A percentile compares a stretch with the other conserved stretches of the same genome.
phyloP scores from a whole-genome alignment of 148 eudicot species.

The Camellia japonica region DNA sequence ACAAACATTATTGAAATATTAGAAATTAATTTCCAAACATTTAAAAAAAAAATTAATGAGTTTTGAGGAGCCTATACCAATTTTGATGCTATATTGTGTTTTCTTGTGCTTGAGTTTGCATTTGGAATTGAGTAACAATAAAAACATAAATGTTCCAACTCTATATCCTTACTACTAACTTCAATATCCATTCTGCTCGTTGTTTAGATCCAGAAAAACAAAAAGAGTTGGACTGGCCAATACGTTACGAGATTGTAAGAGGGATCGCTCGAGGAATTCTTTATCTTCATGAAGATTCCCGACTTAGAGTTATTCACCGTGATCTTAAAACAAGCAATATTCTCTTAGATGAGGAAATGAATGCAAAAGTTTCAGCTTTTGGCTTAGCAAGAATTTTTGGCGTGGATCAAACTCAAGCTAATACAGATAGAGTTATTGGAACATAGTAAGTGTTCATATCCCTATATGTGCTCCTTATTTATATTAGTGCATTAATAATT shows the following conservation, averaged over 20 bases:
- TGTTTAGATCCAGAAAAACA: slow-evolving; percentile 24
- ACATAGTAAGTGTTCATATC: slow-evolving; percentile 30
- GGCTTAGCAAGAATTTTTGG: slow-evolving; percentile 41
- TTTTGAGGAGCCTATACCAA: too few species aligned
- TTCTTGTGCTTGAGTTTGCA: too few species aligned
- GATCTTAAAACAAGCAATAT: slow-evolving; percentile 42
- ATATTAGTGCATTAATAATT: not conserved
- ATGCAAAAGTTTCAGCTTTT: slow-evolving; percentile 43
- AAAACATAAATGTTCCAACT: too few species aligned
- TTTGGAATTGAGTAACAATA: too few species aligned
- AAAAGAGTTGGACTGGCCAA: slow-evolving; percentile 30
- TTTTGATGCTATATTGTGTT: too few species aligned
- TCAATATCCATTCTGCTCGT: not conserved
- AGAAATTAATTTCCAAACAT: too few species aligned
- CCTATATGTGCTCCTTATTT: not conserved
- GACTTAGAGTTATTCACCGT: slow-evolving; percentile 29
- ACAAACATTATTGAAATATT: not conserved
- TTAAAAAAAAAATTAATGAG: too few species aligned
- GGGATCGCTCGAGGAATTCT: slow-evolving; percentile 36
- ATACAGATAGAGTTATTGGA: slow-evolving; percentile 30
- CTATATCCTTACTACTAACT: not conserved
- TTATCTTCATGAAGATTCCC: slow-evolving; percentile 46
- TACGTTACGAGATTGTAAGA: slow-evolving; percentile 28
- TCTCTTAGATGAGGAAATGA: slow-evolving; percentile 30
- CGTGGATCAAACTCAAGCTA: slow-evolving; percentile 28